phyloP scores from a whole-genome alignment of 768 basidiomycete genomes.

The Suillus placidus region DNA sequence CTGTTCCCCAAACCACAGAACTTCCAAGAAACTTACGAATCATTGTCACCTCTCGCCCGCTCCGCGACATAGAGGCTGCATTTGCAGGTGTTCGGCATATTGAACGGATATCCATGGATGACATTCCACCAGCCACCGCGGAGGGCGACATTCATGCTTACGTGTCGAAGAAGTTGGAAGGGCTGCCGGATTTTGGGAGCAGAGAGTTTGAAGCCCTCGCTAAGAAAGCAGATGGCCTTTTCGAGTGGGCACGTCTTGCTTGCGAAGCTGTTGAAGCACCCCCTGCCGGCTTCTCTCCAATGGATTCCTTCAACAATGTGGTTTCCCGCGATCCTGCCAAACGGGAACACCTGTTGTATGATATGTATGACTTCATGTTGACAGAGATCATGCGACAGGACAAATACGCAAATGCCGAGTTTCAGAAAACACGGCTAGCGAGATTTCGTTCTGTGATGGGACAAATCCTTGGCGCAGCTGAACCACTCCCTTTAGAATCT shows the following conservation, averaged over 20 bases:
- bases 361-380: slow-evolving; percentile 14
- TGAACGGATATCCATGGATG: slow-evolving; percentile 5
- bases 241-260: slow-evolving; percentile 15
- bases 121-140: slow-evolving; percentile 3
- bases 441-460: slow-evolving; percentile 15
- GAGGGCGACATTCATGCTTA: slow-evolving; percentile 11
- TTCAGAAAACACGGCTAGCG: background rate
- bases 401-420: background rate
- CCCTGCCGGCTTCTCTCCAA: slow-evolving; percentile 1
- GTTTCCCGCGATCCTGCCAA: background rate
- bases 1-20: background rate
- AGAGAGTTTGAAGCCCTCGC: background rate
- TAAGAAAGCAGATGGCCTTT: slow-evolving; percentile 12
- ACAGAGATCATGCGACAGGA: slow-evolving; percentile 6
- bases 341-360: slow-evolving; percentile 10
- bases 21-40: slow-evolving; percentile 14
- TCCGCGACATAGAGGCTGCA: background rate
- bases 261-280: slow-evolving; percentile 13
- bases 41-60: slow-evolving; percentile 14
- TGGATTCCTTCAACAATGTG: slow-evolving; percentile 5
- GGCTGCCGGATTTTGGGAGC: background rate
- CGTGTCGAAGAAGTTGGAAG: slow-evolving; percentile 6
- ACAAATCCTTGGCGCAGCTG: slow-evolving; percentile 10
- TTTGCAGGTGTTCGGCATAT: slow-evolving; percentile 1
- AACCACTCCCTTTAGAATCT: slow-evolving; percentile 9